Evolutionary conservation across 129 eudicot genomes (phyloP).

Genomic region (Artemisia tridentata): DNA sequence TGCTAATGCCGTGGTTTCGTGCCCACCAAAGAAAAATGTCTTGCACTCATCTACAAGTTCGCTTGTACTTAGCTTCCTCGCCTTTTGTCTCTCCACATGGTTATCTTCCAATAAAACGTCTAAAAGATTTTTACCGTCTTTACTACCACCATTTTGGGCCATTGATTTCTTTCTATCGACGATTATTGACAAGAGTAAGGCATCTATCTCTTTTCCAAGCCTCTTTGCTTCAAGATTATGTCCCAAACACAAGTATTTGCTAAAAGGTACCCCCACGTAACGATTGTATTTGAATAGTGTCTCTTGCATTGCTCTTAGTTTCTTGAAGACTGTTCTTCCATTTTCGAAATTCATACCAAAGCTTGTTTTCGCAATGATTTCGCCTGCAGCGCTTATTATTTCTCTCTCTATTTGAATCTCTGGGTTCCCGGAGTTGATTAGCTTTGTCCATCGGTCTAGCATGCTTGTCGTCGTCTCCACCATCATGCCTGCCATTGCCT

Average conservation of each 20-base stretch:
- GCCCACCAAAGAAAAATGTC: constrained; percentile 94
- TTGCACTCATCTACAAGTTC: constrained; percentile 94
- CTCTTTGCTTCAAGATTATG: constrained; percentile 60
- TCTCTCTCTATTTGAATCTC: constrained; percentile 82
- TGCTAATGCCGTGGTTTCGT: constrained; percentile 85
- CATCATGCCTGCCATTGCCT: constrained; percentile 91
- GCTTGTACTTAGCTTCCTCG: constrained; percentile 44
- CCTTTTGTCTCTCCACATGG: constrained; percentile 37
- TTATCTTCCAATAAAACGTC: constrained; percentile 59
- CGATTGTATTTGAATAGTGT: constrained; percentile 68
- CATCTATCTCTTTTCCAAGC: constrained; percentile 75
- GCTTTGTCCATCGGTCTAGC: constrained; percentile 65
- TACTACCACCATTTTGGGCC: constrained; percentile 2
- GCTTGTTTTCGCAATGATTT: constrained; percentile 83
- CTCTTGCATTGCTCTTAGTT: constrained; percentile 63
- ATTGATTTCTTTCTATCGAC: constrained; percentile 33
- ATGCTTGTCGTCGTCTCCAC: constrained; percentile 63
- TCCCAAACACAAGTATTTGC: constrained; percentile 56
- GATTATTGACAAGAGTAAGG: constrained; percentile 52
- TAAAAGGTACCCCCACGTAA: constrained; percentile 81
- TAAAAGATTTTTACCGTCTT: constrained; percentile 50
- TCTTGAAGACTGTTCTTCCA: constrained; percentile 57
- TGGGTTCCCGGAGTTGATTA: constrained; percentile 43
- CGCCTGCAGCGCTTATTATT: constrained; percentile 59
- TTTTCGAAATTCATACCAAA: constrained; percentile 62